These are phyloP conservation scores for Ophiostoma australiae DNA, from an alignment of 2,329 filamentous ascomycete species.

Conservation along the genomic window DNA sequence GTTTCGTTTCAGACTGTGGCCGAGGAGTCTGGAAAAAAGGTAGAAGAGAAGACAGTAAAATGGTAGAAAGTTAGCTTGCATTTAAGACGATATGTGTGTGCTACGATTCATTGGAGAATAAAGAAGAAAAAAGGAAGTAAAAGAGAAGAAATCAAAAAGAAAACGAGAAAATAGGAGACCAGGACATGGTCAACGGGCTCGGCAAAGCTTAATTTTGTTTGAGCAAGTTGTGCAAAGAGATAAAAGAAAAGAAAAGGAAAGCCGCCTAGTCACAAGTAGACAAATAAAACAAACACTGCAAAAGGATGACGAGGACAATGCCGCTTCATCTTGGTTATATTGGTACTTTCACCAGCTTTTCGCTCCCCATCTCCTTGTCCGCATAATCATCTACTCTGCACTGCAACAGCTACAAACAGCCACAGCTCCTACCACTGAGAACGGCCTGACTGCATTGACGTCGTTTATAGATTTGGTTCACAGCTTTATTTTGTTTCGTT, in stretches of 20 bases:
- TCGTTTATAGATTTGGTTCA: neutral
- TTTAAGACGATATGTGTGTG: no score
- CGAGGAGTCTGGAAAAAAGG: neutral
- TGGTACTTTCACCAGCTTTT: neutral
- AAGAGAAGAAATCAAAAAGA: neutral
- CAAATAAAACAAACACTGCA: neutral
- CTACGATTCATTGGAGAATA: neutral
- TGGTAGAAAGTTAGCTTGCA: no score
- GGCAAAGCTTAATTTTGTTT: constrained; percentile 6
- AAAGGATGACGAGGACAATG: neutral
- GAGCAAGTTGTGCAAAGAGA: neutral
- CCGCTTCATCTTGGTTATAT: neutral
- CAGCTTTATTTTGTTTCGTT: neutral
- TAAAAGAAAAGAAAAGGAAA: neutral
- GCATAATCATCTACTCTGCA: neutral
- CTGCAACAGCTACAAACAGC: neutral
- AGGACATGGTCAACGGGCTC: neutral
- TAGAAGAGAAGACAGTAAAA: neutral
- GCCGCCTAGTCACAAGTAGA: neutral
- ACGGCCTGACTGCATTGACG: neutral
- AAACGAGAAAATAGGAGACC: neutral
- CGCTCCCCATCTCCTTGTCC: neutral
- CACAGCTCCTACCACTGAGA: neutral
- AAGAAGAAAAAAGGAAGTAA: neutral
- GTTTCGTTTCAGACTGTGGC: neutral